Evolutionary conservation across 202 grass and related monocot genomes (phyloP), one percentile per base, ranked within the genome.

Genomic region (Digitaria exilis): DNA sequence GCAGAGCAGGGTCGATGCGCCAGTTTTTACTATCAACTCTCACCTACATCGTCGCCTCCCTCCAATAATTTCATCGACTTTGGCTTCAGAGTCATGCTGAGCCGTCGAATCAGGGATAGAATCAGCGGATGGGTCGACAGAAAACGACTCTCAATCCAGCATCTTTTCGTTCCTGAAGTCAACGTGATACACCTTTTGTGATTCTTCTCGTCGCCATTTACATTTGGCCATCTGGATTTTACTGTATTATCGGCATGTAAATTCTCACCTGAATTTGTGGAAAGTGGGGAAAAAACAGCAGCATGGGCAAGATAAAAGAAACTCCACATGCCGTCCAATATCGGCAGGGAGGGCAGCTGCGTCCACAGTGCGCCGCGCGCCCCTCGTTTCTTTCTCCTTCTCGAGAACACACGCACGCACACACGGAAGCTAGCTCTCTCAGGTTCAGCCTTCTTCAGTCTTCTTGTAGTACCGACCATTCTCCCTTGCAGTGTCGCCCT

Each of bases 381-480:
- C 25, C 44, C 59, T 58, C 60, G 26, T 60, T 59, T 30, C n/a
- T 44, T 25, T 56, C 25, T 80, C 39, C 51, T 66, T 24, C 62
- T 76, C 71, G 71, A 68, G 70, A 81, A 87, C 49, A 34, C 37
- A 39, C 37, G 37, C 76, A 51, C 73, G 65, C 73, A 48, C 73
- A 60, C 52, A 68, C 35, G 79, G 32, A 81, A 35, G 13, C 46
- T 30, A 18, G 7, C n/a, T n/a, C n/a, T n/a, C n/a, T n/a, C 21
- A 22, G 65, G 15, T 7, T 1, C 63, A 37, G 34, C 61, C 51
- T 79, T 78, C 52, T 74, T 76, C 85, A 24, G 31, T 67, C 61
- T 30, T 59, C 71, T 34, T 63, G 58, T 56, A 49, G 39, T 34
- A 28, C 77, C 21, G 77, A 58, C 21, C 61, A 60, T 67, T 58